A percentile compares a stretch with the other conserved stretches of the same genome.
phyloP scores from a whole-genome alignment of 2,329 filamentous ascomycete species.

The Huntiella moniliformis region DNA sequence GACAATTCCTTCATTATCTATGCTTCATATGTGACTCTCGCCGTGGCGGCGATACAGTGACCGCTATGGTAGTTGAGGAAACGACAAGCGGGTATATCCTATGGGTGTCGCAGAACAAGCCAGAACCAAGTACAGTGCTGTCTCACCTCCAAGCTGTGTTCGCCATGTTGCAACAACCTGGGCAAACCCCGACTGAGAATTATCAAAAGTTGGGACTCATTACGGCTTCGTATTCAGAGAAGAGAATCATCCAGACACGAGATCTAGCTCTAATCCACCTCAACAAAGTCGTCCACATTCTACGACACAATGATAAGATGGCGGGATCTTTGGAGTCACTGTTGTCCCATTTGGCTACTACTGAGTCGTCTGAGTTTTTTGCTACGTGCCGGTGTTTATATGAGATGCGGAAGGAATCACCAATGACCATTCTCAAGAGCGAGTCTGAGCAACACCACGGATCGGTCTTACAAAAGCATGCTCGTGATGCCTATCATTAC shows the following conservation, averaged over 20 bases:
- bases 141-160: not conserved
- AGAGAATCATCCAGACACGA: not conserved
- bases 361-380: not conserved
- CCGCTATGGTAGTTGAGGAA: constrained; percentile 26
- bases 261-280: not conserved
- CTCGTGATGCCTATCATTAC: not conserved
- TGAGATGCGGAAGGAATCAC: not conserved
- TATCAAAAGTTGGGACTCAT: not conserved
- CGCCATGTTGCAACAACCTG: not conserved
- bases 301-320: not conserved
- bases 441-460: not conserved
- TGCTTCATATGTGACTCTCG: constrained; percentile 27
- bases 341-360: too few relatives aligned
- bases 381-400: not conserved
- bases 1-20: constrained; percentile 21
- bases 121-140: not conserved
- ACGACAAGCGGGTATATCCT: constrained; percentile 18
- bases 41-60: constrained; percentile 27
- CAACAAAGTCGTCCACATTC: not conserved
- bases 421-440: not conserved
- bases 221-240: not conserved
- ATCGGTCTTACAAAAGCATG: not conserved
- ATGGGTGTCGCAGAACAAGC: constrained; percentile 26
- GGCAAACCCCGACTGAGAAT: not conserved
- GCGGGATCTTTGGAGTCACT: too few relatives aligned